Percentiles rank a stretch among this genome's conserved stretches.
These are phyloP conservation scores for Pyrenochaeta sp. DNA, from an alignment of 2,329 filamentous ascomycete genomes.

Conservation along the genomic window DNA sequence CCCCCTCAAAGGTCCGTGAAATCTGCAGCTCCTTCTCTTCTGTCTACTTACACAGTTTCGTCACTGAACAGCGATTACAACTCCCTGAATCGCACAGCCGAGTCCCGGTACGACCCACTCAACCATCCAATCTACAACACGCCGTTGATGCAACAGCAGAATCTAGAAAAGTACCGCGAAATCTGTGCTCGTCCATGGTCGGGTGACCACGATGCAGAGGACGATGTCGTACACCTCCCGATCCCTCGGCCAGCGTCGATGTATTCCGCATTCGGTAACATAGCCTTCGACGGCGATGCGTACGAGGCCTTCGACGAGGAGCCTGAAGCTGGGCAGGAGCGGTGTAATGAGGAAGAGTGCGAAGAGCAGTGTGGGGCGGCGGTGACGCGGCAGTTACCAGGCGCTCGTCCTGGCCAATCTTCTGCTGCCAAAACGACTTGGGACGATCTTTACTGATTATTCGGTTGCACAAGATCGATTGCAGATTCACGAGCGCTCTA, in stretches of 20 bases:
- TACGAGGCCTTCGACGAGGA: slow-evolving; percentile 9
- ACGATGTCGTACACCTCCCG: slow-evolving; percentile 7
- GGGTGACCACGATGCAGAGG: not conserved
- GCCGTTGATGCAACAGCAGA: slow-evolving; percentile 1
- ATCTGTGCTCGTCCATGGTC: slow-evolving; percentile 1
- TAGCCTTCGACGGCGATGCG: slow-evolving; percentile 4
- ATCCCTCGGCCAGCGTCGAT: slow-evolving; percentile 10
- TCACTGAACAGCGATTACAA: no score
- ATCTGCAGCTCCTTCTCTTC: no score
- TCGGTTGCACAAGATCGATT: no score
- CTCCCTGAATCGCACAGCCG: no score
- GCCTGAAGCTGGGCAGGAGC: not conserved
- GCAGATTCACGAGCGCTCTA: no score
- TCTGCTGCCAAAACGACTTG: slow-evolving; percentile 3
- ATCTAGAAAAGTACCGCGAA: slow-evolving; percentile 7
- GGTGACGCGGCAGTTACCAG: not conserved
- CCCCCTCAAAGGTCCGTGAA: no score
- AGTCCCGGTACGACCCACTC: slow-evolving; percentile 14
- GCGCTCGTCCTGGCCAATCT: not conserved
- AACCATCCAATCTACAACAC: slow-evolving; percentile 10
- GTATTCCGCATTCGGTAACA: slow-evolving; percentile 12
- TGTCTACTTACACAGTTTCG: no score
- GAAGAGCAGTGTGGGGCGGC: not conserved
- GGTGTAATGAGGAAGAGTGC: not conserved
- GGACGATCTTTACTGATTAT: slow-evolving; percentile 6